Evolutionary conservation across 345 rosid genomes (phyloP), one percentile per base, ranked within the genome.

Genomic region (Acer yangbiense): DNA sequence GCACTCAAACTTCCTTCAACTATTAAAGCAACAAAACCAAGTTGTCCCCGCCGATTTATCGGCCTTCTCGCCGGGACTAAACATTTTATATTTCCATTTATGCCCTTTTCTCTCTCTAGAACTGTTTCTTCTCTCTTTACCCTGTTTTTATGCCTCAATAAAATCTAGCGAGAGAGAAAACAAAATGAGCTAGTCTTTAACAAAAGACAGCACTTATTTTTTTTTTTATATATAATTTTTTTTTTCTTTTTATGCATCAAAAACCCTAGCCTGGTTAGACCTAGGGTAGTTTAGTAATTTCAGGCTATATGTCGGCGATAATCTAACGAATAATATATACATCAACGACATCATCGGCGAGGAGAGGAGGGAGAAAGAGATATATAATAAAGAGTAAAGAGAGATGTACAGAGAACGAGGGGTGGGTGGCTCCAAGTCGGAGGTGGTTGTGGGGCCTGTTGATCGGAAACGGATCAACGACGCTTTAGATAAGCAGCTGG

Each of bases 401-500:
- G 48, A 69, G 72, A 89, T 89, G 92, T 80, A 85, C 57, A 83
- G 85, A 72, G 92, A 89, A 6, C 83, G 95, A 80, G 93, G 86
- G 41, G 65, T 68, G 6, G 90, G 84, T 52, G 88, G 86, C 54
- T 89, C 94, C 73, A 93, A 89, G 88, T 73, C 90, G 60, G 98
- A 89, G 81, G 84, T 83, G n/a, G 79, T 68, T 65, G 77, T 67
- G 27, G 86, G 69, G 14, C 39, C 79, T 18, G 87, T 83, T 74
- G 94, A 93, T 90, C 97, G 94, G 79, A 93, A 92, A 83, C 89
- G 93, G 81, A 88, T 91, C 86, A 91, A 86, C 78, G 96, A 92
- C 57, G 85, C 89, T 29, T 89, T 91, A 16, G 94, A 92, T 73
- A 87, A 87, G 87, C 94, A 88, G 65, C 88, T 89, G 58, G 90